A percentile compares a stretch with the other conserved stretches of the same genome.
phyloP scores from a whole-genome alignment of 2,329 filamentous ascomycete species.

The Cytospora piceae region DNA sequence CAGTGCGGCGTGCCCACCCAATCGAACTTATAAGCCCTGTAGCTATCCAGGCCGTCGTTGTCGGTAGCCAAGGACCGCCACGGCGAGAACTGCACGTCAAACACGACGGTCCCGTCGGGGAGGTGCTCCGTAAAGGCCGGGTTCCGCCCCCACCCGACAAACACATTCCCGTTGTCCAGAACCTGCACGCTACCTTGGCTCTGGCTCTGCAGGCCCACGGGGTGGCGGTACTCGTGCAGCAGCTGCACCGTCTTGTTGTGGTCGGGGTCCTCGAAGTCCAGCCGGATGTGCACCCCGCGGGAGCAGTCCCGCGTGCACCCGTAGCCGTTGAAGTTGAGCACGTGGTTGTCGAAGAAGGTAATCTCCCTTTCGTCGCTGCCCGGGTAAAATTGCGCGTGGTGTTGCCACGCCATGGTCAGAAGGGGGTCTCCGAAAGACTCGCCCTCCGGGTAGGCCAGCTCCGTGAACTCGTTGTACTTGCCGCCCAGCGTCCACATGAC shows the following conservation, averaged over 20 bases:
- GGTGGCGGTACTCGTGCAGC: constrained; percentile 43
- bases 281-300: constrained; percentile 43
- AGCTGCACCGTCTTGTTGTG: constrained; percentile 48
- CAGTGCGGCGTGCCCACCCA: constrained; percentile 36
- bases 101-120: constrained; percentile 43
- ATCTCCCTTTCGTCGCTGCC: constrained; percentile 44
- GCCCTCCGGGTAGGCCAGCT: constrained; percentile 37
- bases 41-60: constrained; percentile 31
- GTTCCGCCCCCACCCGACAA: constrained; percentile 52
- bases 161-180: constrained; percentile 42
- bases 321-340: constrained; percentile 10
- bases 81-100: constrained; percentile 47
- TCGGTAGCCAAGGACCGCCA: constrained; percentile 31
- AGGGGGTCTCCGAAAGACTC: constrained; percentile 38
- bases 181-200: constrained; percentile 49
- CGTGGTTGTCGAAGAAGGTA: constrained; percentile 54
- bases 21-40: constrained; percentile 36
- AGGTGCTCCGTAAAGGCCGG: constrained; percentile 51
- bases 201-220: constrained; percentile 40
- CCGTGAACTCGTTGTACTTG: constrained; percentile 48
- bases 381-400: constrained; percentile 47
- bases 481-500: constrained; percentile 58
- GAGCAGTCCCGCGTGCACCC: constrained; percentile 24
- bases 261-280: constrained; percentile 39
- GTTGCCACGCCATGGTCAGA: constrained; percentile 47